A percentile compares a stretch with the other conserved stretches of the same genome.
These are phyloP conservation scores for Debaryomyces castellii DNA, from an alignment of 805 yeast species.

Conservation along the genomic window DNA sequence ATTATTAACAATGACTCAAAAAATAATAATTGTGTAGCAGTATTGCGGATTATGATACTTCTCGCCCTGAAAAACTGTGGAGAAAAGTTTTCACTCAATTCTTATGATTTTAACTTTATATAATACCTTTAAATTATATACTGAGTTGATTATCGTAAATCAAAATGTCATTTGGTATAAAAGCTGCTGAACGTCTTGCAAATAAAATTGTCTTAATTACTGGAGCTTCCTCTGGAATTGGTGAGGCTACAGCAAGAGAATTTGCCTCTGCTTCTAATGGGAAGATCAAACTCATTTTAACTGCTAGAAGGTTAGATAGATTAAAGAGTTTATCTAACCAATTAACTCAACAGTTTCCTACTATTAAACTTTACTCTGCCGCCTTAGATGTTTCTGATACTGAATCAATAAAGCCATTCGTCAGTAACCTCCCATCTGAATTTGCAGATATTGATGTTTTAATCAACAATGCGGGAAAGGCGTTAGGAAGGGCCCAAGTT, in stretches of 20 bases:
- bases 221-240: slow-evolving; percentile 45
- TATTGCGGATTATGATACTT: no score
- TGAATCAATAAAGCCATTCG: slow-evolving; percentile 26
- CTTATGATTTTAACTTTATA: no score
- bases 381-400: slow-evolving; percentile 31
- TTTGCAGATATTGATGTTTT: slow-evolving; percentile 38
- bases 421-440: slow-evolving; percentile 28
- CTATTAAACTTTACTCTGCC: slow-evolving; percentile 28
- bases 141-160: background rate
- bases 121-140: no score
- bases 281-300: slow-evolving; percentile 32
- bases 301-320: slow-evolving; percentile 37
- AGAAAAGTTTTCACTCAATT: no score
- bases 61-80: no score
- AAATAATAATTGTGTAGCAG: no score
- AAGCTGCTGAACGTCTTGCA: slow-evolving; percentile 39
- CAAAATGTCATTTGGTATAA: slow-evolving; percentile 35
- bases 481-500: slow-evolving; percentile 31
- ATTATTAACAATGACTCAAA: no score
- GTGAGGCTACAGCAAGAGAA: slow-evolving; percentile 41
- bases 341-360: slow-evolving; percentile 22
- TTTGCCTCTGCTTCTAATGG: slow-evolving; percentile 41
- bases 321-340: slow-evolving; percentile 23
- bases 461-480: slow-evolving; percentile 41
- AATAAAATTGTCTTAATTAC: slow-evolving; percentile 37